Evolutionary conservation across 805 yeast species (phyloP).

Genomic region (Candida lessepsii): DNA sequence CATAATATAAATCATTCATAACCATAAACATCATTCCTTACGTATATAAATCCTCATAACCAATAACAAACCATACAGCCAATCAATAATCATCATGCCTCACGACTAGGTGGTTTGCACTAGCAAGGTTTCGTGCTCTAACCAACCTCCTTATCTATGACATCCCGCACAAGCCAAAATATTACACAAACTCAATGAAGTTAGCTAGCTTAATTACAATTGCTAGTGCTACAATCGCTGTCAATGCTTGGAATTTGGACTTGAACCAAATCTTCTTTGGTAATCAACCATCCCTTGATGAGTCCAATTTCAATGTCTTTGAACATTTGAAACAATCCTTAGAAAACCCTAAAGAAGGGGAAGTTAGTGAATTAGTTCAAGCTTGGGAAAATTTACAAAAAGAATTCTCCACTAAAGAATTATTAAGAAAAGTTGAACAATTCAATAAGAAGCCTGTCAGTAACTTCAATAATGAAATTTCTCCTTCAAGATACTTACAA

Average conservation of each 20-base stretch:
- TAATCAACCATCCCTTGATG: constrained; percentile 1
- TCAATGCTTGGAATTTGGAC: constrained; percentile 12
- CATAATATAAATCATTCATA: too few species aligned
- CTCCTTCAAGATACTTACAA: not conserved
- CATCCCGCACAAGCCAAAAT: not conserved
- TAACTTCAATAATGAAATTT: constrained; percentile 4
- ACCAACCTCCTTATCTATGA: constrained; percentile 1
- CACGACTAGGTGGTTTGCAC: too few species aligned
- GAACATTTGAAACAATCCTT: constrained; percentile 8
- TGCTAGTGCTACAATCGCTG: constrained; percentile 10
- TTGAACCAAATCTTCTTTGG: constrained; percentile 12
- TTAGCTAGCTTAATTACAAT: constrained; percentile 11
- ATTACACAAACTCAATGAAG: constrained; percentile 11
- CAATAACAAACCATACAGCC: too few species aligned
- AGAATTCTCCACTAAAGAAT: constrained; percentile 11
- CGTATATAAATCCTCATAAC: too few species aligned
- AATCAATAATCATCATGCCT: too few species aligned
- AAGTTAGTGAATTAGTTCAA: constrained; percentile 9
- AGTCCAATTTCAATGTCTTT: constrained; percentile 3
- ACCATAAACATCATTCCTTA: too few species aligned
- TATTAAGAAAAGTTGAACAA: constrained; percentile 11
- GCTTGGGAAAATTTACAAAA: constrained; percentile 20
- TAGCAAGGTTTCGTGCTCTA: too few species aligned
- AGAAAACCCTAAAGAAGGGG: constrained; percentile 12
- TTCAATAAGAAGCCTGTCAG: not conserved